Percentiles rank a stretch among this genome's conserved stretches.
Conservation (phyloP, 148 eudicot species). For the Suaeda aralocaspica region DNA sequence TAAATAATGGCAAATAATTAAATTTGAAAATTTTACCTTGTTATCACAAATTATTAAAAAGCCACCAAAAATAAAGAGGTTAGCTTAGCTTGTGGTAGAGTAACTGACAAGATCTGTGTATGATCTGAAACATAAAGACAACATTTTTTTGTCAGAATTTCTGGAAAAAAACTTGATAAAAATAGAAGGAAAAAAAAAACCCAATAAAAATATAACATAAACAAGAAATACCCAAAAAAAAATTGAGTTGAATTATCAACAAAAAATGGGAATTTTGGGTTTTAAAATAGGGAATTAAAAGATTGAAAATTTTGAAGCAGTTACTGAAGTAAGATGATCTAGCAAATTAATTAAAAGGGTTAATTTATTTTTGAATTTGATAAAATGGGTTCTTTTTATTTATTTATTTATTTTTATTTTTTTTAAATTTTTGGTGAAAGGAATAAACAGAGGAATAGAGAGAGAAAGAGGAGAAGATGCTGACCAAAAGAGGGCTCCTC, state of each 20-base stretch:
- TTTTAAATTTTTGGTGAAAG: neutral
- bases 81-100: conserved; percentile 29
- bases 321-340: conserved; percentile 25
- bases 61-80: conserved; percentile 19
- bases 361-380: conserved; percentile 3
- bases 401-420: neutral
- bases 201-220: neutral
- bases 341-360: conserved; percentile 7
- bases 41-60: conserved; percentile 15
- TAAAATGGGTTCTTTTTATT: conserved; percentile 9
- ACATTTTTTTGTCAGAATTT: conserved; percentile 31
- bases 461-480: conserved; percentile 19
- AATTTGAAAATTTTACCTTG: conserved; percentile 20
- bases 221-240: neutral
- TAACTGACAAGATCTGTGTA: conserved; percentile 47
- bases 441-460: neutral
- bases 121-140: conserved; percentile 56
- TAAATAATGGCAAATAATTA: conserved; percentile 17
- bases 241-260: neutral
- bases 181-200: neutral
- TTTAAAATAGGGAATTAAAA: neutral
- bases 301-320: conserved; percentile 10
- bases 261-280: neutral
- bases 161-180: neutral
- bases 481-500: conserved; percentile 23